Base-by-base conservation (phyloP, 768 basidiomycete genomes). In the Leccinum aurantiacum region DNA sequence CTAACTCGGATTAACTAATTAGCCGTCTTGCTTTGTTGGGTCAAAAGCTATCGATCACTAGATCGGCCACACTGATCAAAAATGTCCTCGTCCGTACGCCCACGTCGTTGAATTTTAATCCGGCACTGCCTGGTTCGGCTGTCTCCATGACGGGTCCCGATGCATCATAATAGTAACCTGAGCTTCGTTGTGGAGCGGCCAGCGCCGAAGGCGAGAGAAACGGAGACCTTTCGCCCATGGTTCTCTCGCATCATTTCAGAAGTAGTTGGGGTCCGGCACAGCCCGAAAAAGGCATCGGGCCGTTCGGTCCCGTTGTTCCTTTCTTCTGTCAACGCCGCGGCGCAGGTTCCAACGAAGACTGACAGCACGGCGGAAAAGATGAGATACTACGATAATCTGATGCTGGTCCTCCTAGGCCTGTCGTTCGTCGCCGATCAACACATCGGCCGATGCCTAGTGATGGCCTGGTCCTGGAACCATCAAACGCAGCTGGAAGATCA, bases 401-500 rank as follows among this genome's bases (percentile, higher is more conserved):
- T 49, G 25, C 8, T 27, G 8, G 7, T 53, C n/a, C 6, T 52
- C 53, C 53, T 37, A 25, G 49, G 49, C 49, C 27, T 50, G 24
- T 24, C 47, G 24, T 25, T 53, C n/a, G 2, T 17, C 35, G 35
- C 53, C 33, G 24, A 31, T 52, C 51, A 52, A n/a, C 49, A 25
- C n/a, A 33, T 52, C 51, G 19, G 29, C 31, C 25, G 13, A 4
- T 52, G 50, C 25, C 17, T 33, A 35, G 53, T 35, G 22, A 24
- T 37, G 53, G 53, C 53, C n/a, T 53, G 53, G 53, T 37, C 53
- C 14, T 53, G 53, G 53, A 22, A 33, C 33, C 53, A 35, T 19
- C 53, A 53, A 53, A 53, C 22, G 9, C 35, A 33, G 2, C 53
- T 19, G 19, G 11, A 10, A 22, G 44, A 46, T n/a, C 41, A 19